Evolutionary conservation across 176 grass and related monocot species (phyloP), one percentile per base, ranked within the genome.

Genomic region (Guadua angustifolia): DNA sequence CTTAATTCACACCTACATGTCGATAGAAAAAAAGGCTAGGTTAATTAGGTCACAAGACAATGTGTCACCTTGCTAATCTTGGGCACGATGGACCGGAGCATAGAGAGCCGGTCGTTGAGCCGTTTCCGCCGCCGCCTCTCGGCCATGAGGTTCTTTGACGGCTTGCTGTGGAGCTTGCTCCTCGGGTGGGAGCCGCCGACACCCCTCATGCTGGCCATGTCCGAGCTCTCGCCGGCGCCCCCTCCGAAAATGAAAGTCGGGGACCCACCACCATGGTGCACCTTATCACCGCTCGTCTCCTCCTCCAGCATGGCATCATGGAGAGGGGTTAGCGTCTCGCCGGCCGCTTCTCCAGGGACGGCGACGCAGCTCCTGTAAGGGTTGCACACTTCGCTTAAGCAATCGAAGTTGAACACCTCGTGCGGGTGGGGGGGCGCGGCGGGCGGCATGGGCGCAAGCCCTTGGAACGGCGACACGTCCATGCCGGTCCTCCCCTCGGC

Each of bases 11-110:
- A 13, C 13, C 29, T 29, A 64, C 16, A 29, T 3, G 45, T 29
- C 6, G 3, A 36, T 77, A 16, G 29, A 7, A 7, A 53, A 53
- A 25, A 10, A 16, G 40, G 81, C 22, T 11, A 40, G 43, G 68
- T 63, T 24, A 74, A 67, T 42, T 75, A 75, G 82, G 58, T 56
- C 13, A 72, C 22, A 56, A 26, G 29, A 66, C 5, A 45, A 59
- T 83, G 12, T 57, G 11, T 59, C 77, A 95, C 91, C 91, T 92
- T 94, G 85, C 82, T 97, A 35, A 94, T 94, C 70, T 92, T 97
- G 64, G 91, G 94, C 60, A 97, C 94, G 62, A 97, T 90, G 69
- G 94, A 97, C 59, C 91, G 85, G 66, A 97, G 94, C 94, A 97
- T 92, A 74, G 94, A 97, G 63, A 97, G 94, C 21, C 94, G 87